These are phyloP conservation scores for Priceomyces fermenticarens DNA, from an alignment of 805 yeast genomes.

Conservation along the genomic window DNA sequence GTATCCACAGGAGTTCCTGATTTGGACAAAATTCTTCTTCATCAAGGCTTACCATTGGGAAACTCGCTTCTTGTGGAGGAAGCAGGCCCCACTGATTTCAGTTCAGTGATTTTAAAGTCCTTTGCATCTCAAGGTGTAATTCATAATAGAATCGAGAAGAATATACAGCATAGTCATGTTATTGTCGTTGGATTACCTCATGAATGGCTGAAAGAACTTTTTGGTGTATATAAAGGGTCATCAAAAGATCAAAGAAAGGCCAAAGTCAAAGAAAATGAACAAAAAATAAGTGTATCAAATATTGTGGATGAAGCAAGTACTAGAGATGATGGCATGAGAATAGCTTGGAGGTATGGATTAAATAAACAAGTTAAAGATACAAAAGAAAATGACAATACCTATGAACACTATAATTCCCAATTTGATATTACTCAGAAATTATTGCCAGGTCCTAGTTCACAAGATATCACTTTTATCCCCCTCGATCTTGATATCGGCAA, in stretches of 20 bases:
- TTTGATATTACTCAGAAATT: slow-evolving; percentile 77
- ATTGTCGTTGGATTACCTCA: slow-evolving; percentile 60
- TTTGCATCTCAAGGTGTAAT: slow-evolving; percentile 76
- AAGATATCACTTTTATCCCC: slow-evolving; percentile 60
- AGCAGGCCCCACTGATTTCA: slow-evolving; percentile 83
- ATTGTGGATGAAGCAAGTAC: slow-evolving; percentile 20
- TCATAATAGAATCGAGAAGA: slow-evolving; percentile 51
- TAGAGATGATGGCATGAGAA: slow-evolving; percentile 48
- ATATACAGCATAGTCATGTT: slow-evolving; percentile 49
- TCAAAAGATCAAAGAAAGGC: slow-evolving; percentile 63
- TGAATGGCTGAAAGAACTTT: slow-evolving; percentile 66
- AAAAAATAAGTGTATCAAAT: slow-evolving; percentile 67
- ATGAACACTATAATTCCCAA: slow-evolving; percentile 57
- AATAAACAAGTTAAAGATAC: slow-evolving; percentile 25
- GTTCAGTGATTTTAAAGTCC: slow-evolving; percentile 62
- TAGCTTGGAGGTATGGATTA: slow-evolving; percentile 91
- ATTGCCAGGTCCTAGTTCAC: slow-evolving; percentile 59
- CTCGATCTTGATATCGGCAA: slow-evolving; percentile 17
- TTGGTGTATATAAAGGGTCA: slow-evolving; percentile 73
- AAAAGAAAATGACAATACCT: slow-evolving; percentile 19
- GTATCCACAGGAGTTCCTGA: slow-evolving; percentile 79
- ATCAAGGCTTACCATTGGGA: slow-evolving; percentile 85
- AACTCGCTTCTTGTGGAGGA: slow-evolving; percentile 71
- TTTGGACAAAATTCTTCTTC: slow-evolving; percentile 70
- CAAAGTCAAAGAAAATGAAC: slow-evolving; percentile 53